Conservation (phyloP, 805 yeast genomes). For the Saccharomycopsis sp. region DNA sequence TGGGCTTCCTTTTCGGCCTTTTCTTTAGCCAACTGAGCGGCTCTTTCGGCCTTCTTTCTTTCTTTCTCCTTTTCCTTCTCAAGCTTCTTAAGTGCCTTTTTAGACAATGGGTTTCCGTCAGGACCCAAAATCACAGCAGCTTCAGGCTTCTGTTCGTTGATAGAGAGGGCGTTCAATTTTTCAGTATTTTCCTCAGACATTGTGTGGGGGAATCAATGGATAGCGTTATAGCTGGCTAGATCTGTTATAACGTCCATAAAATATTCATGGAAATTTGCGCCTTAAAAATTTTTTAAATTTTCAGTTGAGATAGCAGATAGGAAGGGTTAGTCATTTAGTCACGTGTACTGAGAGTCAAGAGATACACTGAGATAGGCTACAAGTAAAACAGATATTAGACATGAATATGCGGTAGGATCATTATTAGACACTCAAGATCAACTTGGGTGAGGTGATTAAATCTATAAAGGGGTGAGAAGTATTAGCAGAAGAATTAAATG, state of each 20-base stretch:
- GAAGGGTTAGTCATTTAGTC: not conserved
- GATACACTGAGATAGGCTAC: no score
- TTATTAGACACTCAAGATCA: no score
- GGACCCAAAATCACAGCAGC: conserved; percentile 36
- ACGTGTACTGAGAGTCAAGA: not conserved
- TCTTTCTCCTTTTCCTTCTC: conserved; percentile 92
- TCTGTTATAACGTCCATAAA: not conserved
- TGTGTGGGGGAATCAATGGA: no score
- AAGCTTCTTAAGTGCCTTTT: conserved; percentile 91
- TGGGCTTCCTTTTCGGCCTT: conserved; percentile 60
- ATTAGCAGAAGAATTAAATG: no score
- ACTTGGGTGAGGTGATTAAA: no score
- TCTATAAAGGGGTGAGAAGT: no score
- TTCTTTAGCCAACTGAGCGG: conserved; percentile 79
- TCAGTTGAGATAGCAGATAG: not conserved
- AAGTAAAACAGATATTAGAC: no score
- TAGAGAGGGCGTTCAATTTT: conserved; percentile 13
- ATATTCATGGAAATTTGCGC: not conserved
- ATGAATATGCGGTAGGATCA: no score
- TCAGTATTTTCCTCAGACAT: conserved; percentile 11
- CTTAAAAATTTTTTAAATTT: no score
- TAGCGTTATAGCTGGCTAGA: no score
- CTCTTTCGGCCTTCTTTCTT: conserved; percentile 87
- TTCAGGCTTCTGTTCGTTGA: conserved; percentile 1
- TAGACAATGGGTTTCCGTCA: conserved; percentile 83